phyloP scores from a whole-genome alignment of 164 flowering plant species.

The Annona squamosa region DNA sequence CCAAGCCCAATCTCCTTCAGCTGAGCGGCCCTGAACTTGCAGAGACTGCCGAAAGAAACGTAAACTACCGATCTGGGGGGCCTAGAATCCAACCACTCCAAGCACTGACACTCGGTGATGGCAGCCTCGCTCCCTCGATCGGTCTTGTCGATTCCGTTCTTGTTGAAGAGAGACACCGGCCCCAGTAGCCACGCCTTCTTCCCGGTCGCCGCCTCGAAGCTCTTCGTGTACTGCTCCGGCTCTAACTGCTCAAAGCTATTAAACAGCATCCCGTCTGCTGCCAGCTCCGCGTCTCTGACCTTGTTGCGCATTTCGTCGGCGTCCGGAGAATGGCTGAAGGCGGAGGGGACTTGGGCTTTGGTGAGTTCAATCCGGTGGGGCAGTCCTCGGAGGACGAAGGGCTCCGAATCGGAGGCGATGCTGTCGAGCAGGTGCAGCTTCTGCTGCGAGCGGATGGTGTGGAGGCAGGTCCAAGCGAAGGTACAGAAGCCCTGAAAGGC shows the following conservation, averaged over 20 bases:
- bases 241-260: slow-evolving; percentile 44
- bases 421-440: slow-evolving; percentile 10
- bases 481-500: slow-evolving; percentile 30
- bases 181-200: slow-evolving; percentile 44
- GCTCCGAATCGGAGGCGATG: slow-evolving; percentile 13
- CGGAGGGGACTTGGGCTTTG: slow-evolving; percentile 22
- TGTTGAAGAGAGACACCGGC: slow-evolving; percentile 40
- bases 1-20: slow-evolving; percentile 42
- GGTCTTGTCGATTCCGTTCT: slow-evolving; percentile 20
- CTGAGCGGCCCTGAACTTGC: slow-evolving; percentile 20
- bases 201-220: slow-evolving; percentile 16
- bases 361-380: slow-evolving; percentile 28
- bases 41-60: slow-evolving; percentile 44
- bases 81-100: slow-evolving; percentile 40
- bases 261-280: slow-evolving; percentile 29
- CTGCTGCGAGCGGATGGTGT: slow-evolving; percentile 5
- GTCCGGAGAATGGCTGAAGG: not conserved
- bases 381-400: slow-evolving; percentile 31
- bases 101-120: slow-evolving; percentile 22
- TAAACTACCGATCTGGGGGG: slow-evolving; percentile 38
- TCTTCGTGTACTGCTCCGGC: slow-evolving; percentile 19
- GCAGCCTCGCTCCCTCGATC: slow-evolving; percentile 31
- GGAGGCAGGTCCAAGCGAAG: slow-evolving; percentile 21
- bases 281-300: slow-evolving; percentile 21
- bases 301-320: not conserved